A percentile compares a stretch with the other conserved stretches of the same genome.
Evolutionary conservation across 805 yeast species (phyloP).

Genomic region (Pichia kluyveri): DNA sequence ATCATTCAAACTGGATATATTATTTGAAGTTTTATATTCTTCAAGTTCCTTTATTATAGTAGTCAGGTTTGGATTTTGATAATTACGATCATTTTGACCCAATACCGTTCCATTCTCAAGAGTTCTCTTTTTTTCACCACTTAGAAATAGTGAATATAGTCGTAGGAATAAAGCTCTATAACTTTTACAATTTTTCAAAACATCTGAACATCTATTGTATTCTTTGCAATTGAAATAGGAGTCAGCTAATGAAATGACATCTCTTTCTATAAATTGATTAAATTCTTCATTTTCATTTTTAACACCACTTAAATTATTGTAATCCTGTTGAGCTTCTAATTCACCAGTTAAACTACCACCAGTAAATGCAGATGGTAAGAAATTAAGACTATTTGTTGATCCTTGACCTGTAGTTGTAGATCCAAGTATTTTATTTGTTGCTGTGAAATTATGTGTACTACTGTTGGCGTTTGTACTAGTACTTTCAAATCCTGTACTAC

Average conservation of each 20-base stretch:
- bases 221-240: conserved; percentile 76
- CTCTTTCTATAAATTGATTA: conserved; percentile 28
- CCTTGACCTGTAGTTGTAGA: neutral
- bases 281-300: conserved; percentile 14
- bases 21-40: conserved; percentile 15
- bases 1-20: conserved; percentile 20
- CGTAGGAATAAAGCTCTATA: conserved; percentile 51
- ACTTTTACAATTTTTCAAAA: conserved; percentile 42
- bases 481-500: neutral
- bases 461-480: neutral
- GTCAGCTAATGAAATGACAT: conserved; percentile 51
- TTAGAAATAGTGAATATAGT: conserved; percentile 59
- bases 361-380: neutral
- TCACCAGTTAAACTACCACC: neutral
- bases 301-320: neutral
- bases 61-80: conserved; percentile 22
- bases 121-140: conserved; percentile 69
- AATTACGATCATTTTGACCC: conserved; percentile 29
- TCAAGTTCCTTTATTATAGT: conserved; percentile 36
- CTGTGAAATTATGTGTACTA: neutral
- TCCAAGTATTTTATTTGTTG: neutral
- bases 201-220: conserved; percentile 65
- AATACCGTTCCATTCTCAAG: conserved; percentile 67
- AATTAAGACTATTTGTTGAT: neutral
- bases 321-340: neutral